Evolutionary conservation across 345 rosid genomes (phyloP).

Genomic region (Punica granatum): DNA sequence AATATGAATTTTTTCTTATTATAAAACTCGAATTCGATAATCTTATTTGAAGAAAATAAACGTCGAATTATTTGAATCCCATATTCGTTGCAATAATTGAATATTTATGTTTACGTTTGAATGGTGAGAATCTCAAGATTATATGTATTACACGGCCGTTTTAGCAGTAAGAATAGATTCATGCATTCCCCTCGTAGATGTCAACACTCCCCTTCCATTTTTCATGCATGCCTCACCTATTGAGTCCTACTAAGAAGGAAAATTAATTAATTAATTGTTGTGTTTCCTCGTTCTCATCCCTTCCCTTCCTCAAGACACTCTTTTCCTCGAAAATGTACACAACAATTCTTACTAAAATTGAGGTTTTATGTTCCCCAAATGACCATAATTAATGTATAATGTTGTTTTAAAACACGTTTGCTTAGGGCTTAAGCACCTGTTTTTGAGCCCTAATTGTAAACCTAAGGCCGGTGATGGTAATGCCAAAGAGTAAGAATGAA

Average conservation of each 20-base stretch:
- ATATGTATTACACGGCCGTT: neutral
- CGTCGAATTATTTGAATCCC: no score
- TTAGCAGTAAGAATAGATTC: neutral
- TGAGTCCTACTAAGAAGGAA: neutral
- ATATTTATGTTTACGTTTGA: no score
- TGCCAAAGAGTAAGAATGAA: neutral
- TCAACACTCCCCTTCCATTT: neutral
- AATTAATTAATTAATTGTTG: neutral
- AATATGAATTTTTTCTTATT: no score
- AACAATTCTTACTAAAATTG: neutral
- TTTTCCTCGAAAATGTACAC: neutral
- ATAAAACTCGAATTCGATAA: no score
- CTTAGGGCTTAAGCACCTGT: neutral
- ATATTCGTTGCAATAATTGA: no score
- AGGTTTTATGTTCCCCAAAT: neutral
- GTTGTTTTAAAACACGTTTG: neutral
- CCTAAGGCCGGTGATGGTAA: neutral
- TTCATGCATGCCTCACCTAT: neutral
- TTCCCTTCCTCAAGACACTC: neutral
- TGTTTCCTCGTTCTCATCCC: no score
- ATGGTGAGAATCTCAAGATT: neutral
- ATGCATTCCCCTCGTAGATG: constrained; percentile 2
- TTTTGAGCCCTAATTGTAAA: neutral
- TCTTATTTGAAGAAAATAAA: no score
- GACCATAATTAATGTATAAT: neutral